Base-by-base conservation (phyloP, 2,329 filamentous ascomycete genomes). In the Apiospora aurea region DNA sequence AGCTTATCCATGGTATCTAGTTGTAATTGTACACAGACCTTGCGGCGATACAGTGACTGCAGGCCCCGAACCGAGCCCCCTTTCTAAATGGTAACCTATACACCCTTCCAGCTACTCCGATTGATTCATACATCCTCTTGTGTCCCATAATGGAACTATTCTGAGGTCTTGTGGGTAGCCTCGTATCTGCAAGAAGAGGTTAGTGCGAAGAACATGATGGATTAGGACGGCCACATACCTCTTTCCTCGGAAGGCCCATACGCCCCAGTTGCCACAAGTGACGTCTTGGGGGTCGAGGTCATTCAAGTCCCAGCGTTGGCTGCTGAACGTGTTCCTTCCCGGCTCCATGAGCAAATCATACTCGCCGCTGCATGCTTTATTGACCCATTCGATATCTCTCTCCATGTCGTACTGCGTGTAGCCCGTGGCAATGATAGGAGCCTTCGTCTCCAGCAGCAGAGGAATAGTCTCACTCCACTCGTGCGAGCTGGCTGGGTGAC, bases 231-330 rank as follows among this genome's bases (percentile, higher is more conserved):
- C 47, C 69, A 82, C 89, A 77, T 89, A 98, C 90, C 96, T 93
- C 90, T 99, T 99, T 77, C 96, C 96, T 83, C 96, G 90, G 86
- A 99, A 99, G 18, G 93, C 95, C 94, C 97, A 99, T 1, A 97
- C 87, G 14, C 96, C 96, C 94, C 95, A 99, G 82, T 99, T 99
- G 71, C 96, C 96, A 79, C 94, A 97, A 77, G 92, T 97, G 74
- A 98, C 87, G 82, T 98, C 96, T 80, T 97, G 94, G 8, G 96
- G 95, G 81, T 98, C 96, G 75, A 96, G 85, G 79, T 99, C 97
- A 79, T 99, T 98, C 79, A 99, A 82, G 83, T 99, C 97, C 97
- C 97, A 99, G 78, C 96, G 88, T 80, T 98, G 83, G 84, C 96
- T 99, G 78, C 96, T 89, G 86, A 99, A 99, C 21, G 87, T 88